A percentile compares a stretch with the other conserved stretches of the same genome.
phyloP scores from a whole-genome alignment of 73 alveolate species.

The Tetrahymena borealis region DNA sequence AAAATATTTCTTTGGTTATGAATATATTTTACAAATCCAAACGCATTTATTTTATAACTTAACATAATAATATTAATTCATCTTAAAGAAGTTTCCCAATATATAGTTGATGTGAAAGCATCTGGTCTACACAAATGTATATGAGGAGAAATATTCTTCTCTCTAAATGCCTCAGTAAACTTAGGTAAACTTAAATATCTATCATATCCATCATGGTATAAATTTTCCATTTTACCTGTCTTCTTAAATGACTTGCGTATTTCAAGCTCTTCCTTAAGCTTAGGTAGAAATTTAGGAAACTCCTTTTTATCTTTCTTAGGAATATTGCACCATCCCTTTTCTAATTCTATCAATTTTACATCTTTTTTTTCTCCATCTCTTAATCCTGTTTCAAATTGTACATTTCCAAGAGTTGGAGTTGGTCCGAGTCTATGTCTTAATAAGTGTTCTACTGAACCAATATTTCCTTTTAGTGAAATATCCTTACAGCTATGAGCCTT shows the following conservation, averaged over 20 bases:
- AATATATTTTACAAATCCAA: too few relatives aligned
- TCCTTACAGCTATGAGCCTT: conserved; percentile 22
- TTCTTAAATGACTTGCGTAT: not conserved
- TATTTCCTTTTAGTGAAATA: conserved; percentile 11
- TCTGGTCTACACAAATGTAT: conserved; percentile 40
- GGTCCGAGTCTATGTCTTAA: conserved; percentile 33
- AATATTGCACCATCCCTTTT: conserved; percentile 35
- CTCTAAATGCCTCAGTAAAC: conserved; percentile 26
- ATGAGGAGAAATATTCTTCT: conserved; percentile 7
- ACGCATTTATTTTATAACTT: not conserved
- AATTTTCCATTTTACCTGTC: not conserved
- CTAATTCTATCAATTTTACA: not conserved
- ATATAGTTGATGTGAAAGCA: conserved; percentile 16
- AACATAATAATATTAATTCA: not conserved
- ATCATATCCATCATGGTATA: not conserved
- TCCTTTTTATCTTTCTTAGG: conserved; percentile 35
- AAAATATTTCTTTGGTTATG: too few relatives aligned
- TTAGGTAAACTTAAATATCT: not conserved
- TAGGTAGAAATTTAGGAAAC: conserved; percentile 22
- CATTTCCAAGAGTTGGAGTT: conserved; percentile 19
- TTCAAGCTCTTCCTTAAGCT: not conserved
- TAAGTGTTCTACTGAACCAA: conserved; percentile 19
- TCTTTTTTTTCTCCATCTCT: conserved; percentile 3
- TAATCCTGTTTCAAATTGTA: conserved; percentile 36
- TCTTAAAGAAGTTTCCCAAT: conserved; percentile 15